Evolutionary conservation across 2,329 filamentous ascomycete genomes (phyloP).

Genomic region (Colletotrichum liriopes): DNA sequence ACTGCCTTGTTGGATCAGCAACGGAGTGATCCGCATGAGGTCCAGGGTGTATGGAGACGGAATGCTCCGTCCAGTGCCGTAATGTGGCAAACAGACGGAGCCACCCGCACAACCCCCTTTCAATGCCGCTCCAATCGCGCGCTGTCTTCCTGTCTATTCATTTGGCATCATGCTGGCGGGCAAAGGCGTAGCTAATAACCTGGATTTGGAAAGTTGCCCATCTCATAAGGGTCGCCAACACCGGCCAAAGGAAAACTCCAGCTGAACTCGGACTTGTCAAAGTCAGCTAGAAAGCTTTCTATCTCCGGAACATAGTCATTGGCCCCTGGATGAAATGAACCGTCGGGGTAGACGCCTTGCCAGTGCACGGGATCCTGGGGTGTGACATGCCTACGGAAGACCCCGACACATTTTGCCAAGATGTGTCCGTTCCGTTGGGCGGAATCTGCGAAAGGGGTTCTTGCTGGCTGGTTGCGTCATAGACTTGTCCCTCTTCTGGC

Average conservation of each 20-base stretch:
- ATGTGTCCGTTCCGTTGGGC: constrained; percentile 15
- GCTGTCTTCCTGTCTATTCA: not conserved
- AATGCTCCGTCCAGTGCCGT: constrained; percentile 12
- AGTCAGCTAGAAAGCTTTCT: constrained; percentile 39
- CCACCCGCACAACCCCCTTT: not conserved
- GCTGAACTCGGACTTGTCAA: constrained; percentile 40
- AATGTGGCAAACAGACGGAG: not conserved
- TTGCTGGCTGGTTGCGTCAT: constrained; percentile 17
- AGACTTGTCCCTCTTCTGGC: not conserved
- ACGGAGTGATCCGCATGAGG: constrained; percentile 15
- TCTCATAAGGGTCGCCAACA: constrained; percentile 18
- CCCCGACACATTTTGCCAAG: constrained; percentile 26
- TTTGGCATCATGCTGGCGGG: not conserved
- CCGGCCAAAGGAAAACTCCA: constrained; percentile 40
- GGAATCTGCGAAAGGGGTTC: constrained; percentile 2
- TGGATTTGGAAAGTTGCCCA: constrained; percentile 13
- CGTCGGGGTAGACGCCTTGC: constrained; percentile 27
- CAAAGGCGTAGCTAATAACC: constrained; percentile 4
- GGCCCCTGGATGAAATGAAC: not conserved
- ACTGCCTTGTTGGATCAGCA: not conserved
- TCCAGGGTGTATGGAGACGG: not conserved
- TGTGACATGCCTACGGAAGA: constrained; percentile 19
- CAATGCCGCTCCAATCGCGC: not conserved
- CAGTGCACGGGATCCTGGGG: constrained; percentile 16
- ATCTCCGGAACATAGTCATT: constrained; percentile 37